These are phyloP conservation scores for Boletus barrowsii DNA, from an alignment of 768 basidiomycete genomes.

Conservation along the genomic window DNA sequence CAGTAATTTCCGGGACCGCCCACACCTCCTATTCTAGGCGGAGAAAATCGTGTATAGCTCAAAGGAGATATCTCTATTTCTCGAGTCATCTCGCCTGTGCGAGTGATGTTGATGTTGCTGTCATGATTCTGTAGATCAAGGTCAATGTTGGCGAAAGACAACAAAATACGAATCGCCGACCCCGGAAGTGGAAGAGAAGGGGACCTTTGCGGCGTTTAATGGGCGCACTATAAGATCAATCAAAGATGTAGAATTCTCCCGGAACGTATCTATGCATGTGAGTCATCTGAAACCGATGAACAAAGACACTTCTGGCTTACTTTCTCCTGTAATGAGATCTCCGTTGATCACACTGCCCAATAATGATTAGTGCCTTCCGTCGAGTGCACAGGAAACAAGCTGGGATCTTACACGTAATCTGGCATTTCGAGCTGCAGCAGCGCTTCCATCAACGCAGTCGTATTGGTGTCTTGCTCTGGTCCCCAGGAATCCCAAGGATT, in stretches of 20 bases:
- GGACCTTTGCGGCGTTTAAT: constrained; percentile 51
- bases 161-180: constrained; percentile 36
- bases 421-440: constrained; percentile 59
- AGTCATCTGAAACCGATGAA: background rate
- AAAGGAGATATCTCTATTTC: constrained; percentile 52
- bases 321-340: constrained; percentile 71
- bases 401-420: constrained; percentile 58
- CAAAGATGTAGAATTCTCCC: constrained; percentile 61
- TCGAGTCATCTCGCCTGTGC: constrained; percentile 60
- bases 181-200: constrained; percentile 69
- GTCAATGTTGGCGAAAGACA: background rate
- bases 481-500: constrained; percentile 71
- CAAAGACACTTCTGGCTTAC: constrained; percentile 27
- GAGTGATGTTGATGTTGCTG: constrained; percentile 70
- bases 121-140: constrained; percentile 60
- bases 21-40: constrained; percentile 58
- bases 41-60: constrained; percentile 63
- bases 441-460: constrained; percentile 52
- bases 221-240: constrained; percentile 65
- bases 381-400: background rate
- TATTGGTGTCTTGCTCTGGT: constrained; percentile 63
- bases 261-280: constrained; percentile 50
- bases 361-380: background rate
- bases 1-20: constrained; percentile 72
- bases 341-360: constrained; percentile 61